A percentile compares a stretch with the other conserved stretches of the same genome.
These are phyloP conservation scores for Sinapis alba DNA, from an alignment of 441 rosid species.

Conservation along the genomic window DNA sequence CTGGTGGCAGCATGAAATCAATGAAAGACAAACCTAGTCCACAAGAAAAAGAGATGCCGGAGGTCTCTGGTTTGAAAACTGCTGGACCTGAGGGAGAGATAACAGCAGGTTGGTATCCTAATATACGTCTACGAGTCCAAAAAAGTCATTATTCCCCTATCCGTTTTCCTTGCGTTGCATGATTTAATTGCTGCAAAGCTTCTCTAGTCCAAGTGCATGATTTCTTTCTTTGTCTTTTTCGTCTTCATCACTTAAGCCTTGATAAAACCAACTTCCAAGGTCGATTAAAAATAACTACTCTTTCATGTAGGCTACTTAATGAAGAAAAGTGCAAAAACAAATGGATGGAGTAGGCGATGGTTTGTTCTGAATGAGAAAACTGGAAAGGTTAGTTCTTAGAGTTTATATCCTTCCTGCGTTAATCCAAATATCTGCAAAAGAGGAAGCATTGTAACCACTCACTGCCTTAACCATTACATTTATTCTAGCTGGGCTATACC, in stretches of 20 bases:
- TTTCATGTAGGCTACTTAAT: constrained; percentile 60
- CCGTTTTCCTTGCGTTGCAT: background rate
- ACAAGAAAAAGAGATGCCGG: constrained; percentile 78
- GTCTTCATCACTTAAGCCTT: constrained; percentile 6
- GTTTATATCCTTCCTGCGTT: constrained; percentile 4
- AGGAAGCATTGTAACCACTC: constrained; percentile 9
- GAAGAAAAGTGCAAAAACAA: constrained; percentile 91
- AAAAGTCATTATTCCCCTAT: background rate
- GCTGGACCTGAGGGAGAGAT: constrained; percentile 97
- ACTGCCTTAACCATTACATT: constrained; percentile 25
- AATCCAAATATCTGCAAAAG: constrained; percentile 14
- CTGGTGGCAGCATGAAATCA: constrained; percentile 91
- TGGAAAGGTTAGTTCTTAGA: constrained; percentile 74
- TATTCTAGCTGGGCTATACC: constrained; percentile 90
- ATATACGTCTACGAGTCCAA: constrained; percentile 21
- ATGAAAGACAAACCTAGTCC: constrained; percentile 77
- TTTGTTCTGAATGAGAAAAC: constrained; percentile 95
- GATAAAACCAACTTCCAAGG: constrained; percentile 17
- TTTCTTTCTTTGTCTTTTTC: background rate
- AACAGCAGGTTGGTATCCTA: constrained; percentile 81
- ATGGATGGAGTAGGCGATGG: constrained; percentile 96
- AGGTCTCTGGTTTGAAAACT: constrained; percentile 82
- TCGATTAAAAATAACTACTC: constrained; percentile 7
- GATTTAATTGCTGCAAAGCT: constrained; percentile 6
- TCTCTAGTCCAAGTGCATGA: too few species aligned